Conservation (phyloP, 129 eudicot genomes). For the Flaveria brownii region DNA sequence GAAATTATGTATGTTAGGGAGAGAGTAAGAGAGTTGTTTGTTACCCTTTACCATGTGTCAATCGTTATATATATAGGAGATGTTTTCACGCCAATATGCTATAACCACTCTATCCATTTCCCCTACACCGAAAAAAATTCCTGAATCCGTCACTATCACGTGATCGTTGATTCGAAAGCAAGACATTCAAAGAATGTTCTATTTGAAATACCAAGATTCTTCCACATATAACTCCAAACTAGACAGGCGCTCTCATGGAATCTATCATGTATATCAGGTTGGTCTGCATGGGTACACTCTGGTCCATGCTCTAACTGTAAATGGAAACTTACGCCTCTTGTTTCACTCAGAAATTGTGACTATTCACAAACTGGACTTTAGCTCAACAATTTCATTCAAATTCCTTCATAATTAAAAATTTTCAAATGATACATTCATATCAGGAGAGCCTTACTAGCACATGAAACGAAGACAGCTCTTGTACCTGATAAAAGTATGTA, state of each 20-base stretch:
- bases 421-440: too few relatives aligned
- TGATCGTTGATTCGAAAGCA: background rate
- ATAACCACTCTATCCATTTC: background rate
- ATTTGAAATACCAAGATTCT: conserved; percentile 8
- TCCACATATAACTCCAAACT: conserved; percentile 9
- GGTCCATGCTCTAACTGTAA: background rate
- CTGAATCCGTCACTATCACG: background rate
- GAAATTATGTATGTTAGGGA: too few relatives aligned
- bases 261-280: background rate
- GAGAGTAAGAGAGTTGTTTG: too few relatives aligned
- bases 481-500: too few relatives aligned
- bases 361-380: conserved; percentile 8
- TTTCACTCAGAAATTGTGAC: background rate
- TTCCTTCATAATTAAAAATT: background rate
- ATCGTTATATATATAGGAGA: too few relatives aligned
- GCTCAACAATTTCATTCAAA: background rate
- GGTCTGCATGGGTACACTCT: conserved; percentile 9
- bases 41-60: too few relatives aligned
- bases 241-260: conserved; percentile 1
- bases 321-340: background rate
- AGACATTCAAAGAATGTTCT: background rate
- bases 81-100: too few relatives aligned
- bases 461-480: too few relatives aligned
- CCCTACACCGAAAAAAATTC: background rate
- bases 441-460: background rate